Percentiles rank a stretch among this genome's conserved stretches.
phyloP scores from a whole-genome alignment of 2,329 filamentous ascomycete genomes.

The Ascochyta rabiei region DNA sequence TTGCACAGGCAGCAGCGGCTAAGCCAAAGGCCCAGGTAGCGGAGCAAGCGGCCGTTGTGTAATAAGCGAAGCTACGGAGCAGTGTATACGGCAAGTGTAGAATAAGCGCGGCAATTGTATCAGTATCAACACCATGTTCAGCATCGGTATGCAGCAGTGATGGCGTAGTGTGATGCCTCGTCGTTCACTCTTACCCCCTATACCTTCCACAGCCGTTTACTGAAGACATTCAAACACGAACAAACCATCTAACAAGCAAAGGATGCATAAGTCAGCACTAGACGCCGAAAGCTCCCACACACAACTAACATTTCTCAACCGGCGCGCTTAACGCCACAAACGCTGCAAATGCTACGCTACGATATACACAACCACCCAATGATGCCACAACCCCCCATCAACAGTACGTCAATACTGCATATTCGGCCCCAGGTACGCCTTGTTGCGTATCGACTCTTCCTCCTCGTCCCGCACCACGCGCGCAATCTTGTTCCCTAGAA shows the following conservation, averaged over 20 bases:
- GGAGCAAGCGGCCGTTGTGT: slow-evolving; percentile 2
- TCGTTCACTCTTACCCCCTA: too few species aligned
- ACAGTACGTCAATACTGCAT: slow-evolving; percentile 1
- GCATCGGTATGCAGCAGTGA: neutral
- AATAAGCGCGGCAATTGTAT: slow-evolving; percentile 10
- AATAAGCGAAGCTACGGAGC: slow-evolving; percentile 2
- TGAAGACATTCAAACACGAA: too few species aligned
- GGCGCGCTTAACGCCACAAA: neutral
- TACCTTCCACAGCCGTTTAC: too few species aligned
- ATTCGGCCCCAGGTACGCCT: slow-evolving; percentile 17
- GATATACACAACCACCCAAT: slow-evolving; percentile 1
- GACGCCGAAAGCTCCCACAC: too few species aligned
- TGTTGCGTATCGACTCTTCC: slow-evolving; percentile 13
- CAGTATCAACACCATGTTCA: neutral
- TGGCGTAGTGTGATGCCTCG: neutral
- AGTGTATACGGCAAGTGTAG: slow-evolving; percentile 1
- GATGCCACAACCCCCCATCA: neutral
- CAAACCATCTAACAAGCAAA: too few species aligned
- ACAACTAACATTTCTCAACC: neutral
- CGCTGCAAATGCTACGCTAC: neutral
- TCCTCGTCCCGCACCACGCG: slow-evolving; percentile 31
- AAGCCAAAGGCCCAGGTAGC: neutral
- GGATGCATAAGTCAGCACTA: too few species aligned
- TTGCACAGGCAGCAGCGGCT: slow-evolving; percentile 4
- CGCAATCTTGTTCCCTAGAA: slow-evolving; percentile 34